phyloP scores from a whole-genome alignment of 331 rosid genomes.

The Stylosanthes scabra region DNA sequence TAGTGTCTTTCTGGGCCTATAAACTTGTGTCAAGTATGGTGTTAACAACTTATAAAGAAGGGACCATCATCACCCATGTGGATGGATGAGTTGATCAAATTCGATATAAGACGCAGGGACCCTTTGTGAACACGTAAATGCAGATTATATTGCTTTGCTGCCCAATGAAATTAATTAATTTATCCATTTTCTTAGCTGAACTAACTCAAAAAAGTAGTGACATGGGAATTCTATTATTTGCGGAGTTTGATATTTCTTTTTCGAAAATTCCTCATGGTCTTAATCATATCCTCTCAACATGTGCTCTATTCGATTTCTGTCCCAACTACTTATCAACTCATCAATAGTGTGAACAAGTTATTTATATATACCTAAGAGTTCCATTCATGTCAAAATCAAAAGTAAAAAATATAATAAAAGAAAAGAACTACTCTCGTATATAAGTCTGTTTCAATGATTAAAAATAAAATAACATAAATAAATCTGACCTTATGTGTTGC shows the following conservation, averaged over 20 bases:
- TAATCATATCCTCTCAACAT: too few relatives aligned
- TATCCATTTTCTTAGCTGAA: neutral
- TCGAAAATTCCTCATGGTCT: neutral
- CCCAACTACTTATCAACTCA: neutral
- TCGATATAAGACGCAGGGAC: neutral
- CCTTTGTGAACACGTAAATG: neutral
- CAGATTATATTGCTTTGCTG: too few relatives aligned
- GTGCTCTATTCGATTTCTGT: neutral
- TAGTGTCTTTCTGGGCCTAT: neutral
- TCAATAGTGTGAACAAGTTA: too few relatives aligned
- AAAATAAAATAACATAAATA: too few relatives aligned
- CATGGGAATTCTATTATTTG: neutral
- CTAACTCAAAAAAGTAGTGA: neutral
- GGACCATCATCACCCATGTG: neutral
- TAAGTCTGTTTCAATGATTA: too few relatives aligned
- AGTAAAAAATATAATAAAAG: too few relatives aligned
- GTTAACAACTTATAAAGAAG: neutral
- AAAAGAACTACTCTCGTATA: too few relatives aligned
- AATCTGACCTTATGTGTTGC: too few relatives aligned
- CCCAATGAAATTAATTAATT: neutral
- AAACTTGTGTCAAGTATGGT: neutral
- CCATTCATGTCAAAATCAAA: too few relatives aligned
- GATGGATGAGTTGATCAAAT: neutral
- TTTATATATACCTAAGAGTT: too few relatives aligned
- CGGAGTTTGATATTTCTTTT: neutral